Conservation (phyloP, 2,329 filamentous ascomycete species). For the Colletotrichum paranaense region DNA sequence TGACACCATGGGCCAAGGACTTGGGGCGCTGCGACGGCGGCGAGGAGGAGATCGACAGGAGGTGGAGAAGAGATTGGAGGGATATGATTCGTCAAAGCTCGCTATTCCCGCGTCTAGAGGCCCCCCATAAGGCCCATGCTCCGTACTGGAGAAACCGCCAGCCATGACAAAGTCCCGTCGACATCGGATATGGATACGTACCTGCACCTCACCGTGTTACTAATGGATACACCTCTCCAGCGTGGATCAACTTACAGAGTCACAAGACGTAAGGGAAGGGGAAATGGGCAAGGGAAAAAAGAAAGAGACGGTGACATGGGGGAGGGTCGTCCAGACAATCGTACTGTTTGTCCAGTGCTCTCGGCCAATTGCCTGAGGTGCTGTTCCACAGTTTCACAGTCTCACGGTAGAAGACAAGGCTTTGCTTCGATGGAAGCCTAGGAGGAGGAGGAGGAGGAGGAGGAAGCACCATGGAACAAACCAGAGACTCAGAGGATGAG, state of each 20-base stretch:
- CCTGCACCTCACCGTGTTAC: background rate
- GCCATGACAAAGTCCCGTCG: background rate
- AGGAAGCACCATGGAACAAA: background rate
- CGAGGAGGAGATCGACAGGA: conserved; percentile 35
- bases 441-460: background rate
- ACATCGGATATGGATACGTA: background rate
- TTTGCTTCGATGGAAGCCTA: background rate
- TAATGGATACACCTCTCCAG: background rate
- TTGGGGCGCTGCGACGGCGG: conserved; percentile 9
- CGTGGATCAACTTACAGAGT: background rate
- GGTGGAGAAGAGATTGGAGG: conserved; percentile 6
- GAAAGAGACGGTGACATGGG: background rate
- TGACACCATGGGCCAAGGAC: conserved; percentile 23
- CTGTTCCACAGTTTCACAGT: background rate
- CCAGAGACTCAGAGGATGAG: background rate
- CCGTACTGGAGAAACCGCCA: background rate
- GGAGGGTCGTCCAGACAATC: background rate
- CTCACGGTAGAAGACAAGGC: background rate
- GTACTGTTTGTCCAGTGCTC: background rate
- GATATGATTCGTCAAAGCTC: background rate
- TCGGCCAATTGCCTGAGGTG: background rate
- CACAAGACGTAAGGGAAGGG: background rate
- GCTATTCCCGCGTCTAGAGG: background rate
- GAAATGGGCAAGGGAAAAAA: background rate
- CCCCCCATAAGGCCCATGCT: background rate